Conservation (phyloP, 805 yeast species). For the Metschnikowia rubicola region DNA sequence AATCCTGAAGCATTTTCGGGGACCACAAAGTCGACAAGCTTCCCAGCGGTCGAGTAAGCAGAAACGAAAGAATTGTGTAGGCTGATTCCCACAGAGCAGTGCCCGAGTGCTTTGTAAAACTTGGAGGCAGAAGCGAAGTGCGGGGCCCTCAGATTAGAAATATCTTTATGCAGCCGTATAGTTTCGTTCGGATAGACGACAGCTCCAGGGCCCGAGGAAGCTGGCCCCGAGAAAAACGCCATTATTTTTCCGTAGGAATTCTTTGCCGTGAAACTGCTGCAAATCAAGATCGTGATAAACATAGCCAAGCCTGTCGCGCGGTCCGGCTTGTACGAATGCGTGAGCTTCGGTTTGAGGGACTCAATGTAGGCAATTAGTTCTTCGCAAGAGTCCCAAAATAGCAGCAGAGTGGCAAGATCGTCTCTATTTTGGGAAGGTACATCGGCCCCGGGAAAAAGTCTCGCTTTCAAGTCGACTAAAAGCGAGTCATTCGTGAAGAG, state of each 20-base stretch:
- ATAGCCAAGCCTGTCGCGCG: constrained; percentile 37
- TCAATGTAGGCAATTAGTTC: constrained; percentile 12
- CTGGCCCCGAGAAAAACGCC: constrained; percentile 38
- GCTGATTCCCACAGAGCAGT: constrained; percentile 28
- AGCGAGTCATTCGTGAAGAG: neutral
- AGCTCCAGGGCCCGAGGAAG: constrained; percentile 35
- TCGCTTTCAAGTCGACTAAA: neutral
- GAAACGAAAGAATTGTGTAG: constrained; percentile 17
- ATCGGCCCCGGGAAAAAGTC: neutral
- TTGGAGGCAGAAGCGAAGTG: constrained; percentile 24
- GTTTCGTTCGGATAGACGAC: constrained; percentile 20
- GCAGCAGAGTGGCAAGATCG: constrained; percentile 1
- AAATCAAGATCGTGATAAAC: constrained; percentile 21
- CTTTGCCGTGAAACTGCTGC: constrained; percentile 19
- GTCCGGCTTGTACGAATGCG: constrained; percentile 28
- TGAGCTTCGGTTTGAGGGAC: constrained; percentile 22
- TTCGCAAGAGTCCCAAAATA: constrained; percentile 4
- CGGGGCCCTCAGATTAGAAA: constrained; percentile 28
- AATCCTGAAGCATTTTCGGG: constrained; percentile 21
- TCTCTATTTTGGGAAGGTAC: neutral
- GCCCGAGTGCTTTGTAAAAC: constrained; percentile 28
- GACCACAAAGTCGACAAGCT: constrained; percentile 23
- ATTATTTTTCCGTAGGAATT: constrained; percentile 26
- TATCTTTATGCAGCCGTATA: constrained; percentile 37
- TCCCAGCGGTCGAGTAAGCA: constrained; percentile 16